Evolutionary conservation across 371 early-diverging fungal species (phyloP).

Genomic region (Rhizopus stolonifer): DNA sequence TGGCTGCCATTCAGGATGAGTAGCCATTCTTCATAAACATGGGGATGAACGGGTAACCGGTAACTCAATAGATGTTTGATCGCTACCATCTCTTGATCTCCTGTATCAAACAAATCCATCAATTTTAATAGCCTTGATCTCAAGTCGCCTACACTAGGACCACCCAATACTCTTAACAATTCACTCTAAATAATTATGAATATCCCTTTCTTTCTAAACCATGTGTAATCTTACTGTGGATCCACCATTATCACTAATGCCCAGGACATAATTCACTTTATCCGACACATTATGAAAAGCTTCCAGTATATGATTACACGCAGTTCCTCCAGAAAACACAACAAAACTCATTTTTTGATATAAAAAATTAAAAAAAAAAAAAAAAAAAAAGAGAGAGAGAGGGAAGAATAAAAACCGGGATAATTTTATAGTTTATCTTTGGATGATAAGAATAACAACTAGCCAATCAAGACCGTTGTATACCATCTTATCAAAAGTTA

Average conservation of each 20-base stretch:
- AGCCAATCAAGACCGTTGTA: not conserved
- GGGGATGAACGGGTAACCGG: slow-evolving; percentile 56
- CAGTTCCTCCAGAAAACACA: slow-evolving; percentile 74
- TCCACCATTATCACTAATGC: slow-evolving; percentile 74
- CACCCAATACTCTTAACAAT: slow-evolving; percentile 67
- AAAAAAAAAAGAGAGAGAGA: not conserved
- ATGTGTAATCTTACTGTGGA: slow-evolving; percentile 44
- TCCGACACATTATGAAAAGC: slow-evolving; percentile 53
- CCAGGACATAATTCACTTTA: slow-evolving; percentile 69
- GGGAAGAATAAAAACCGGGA: too few relatives aligned
- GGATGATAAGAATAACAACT: not conserved
- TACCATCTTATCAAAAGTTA: not conserved
- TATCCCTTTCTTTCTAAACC: slow-evolving; percentile 1
- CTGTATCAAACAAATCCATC: slow-evolving; percentile 43
- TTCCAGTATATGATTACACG: slow-evolving; percentile 62
- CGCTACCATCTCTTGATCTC: slow-evolving; percentile 41
- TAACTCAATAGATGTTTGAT: slow-evolving; percentile 67
- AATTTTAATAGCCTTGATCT: slow-evolving; percentile 63
- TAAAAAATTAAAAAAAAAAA: not conserved
- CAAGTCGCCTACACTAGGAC: slow-evolving; percentile 74
- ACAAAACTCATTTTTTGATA: slow-evolving; percentile 26
- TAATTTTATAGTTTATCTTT: not conserved
- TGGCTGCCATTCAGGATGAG: slow-evolving; percentile 71
- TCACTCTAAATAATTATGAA: slow-evolving; percentile 40
- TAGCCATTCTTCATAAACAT: slow-evolving; percentile 66